Base-by-base conservation (phyloP, 805 yeast genomes). In the Spathaspora hagerdaliae region DNA sequence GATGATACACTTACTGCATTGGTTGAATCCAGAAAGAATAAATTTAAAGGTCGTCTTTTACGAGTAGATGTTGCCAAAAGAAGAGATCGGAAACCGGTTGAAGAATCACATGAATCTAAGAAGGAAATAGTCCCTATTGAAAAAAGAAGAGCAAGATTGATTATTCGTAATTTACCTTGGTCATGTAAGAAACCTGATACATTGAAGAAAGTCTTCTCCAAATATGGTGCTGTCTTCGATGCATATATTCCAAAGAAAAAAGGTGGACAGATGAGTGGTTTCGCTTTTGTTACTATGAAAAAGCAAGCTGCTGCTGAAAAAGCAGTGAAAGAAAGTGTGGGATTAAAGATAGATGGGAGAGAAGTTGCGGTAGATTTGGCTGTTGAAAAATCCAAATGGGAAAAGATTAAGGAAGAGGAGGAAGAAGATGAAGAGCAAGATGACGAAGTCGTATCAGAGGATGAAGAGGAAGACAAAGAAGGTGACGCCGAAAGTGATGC, bases 151-250 rank as follows among this genome's bases (percentile, higher is more conserved):
- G 91, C 98, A 2, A 81, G 96, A 55, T 71, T 94, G 47, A 90
- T 94, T 54, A 75, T 94, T 34, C 78, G 99, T 60, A 94, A 94
- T 62, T 77, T 94, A 64, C 99, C 99, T 10, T 94, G 99, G 99
- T 84, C 96, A 12, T 83, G 94, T 39, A 81, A 92, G 60, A 82
- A 84, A 49, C 84, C 95, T 5, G 80, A 80, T 5, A 81, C 79
- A 45, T 73, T 94, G 57, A 82, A 78, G 58, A 82, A 82, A 54
- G 58, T 82, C 7, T 94, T 94, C 60, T 67, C 75, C 46, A 81
- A 81, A 57, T 94, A 71, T 60, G 99, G 99, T 42, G 83, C 86
- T 27, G 96, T 94, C 32, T 81, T 79, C 26, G 96, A 90, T 58
- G 96, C 92, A 0, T 81, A 82, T 54, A 88, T 94, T 53, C 99